Evolutionary conservation across 768 basidiomycete genomes (phyloP).

Genomic region (Tulasnella sp.): DNA sequence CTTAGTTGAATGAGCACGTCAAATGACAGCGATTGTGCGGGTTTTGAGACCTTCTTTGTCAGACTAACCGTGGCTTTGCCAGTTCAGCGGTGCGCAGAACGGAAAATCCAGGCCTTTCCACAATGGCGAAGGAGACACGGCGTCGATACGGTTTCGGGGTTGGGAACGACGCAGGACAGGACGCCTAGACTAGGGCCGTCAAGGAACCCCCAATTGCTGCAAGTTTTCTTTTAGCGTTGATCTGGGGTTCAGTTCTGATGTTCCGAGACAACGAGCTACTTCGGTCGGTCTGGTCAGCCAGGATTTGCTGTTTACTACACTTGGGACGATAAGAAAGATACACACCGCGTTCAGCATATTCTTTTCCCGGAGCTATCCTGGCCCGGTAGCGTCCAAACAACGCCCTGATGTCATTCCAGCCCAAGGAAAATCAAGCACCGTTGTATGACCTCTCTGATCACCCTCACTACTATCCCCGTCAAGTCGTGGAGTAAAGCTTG

Average conservation of each 20-base stretch:
- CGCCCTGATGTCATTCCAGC: constrained; percentile 70
- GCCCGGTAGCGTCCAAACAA: too few relatives aligned
- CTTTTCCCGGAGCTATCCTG: too few relatives aligned
- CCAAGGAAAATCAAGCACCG: constrained; percentile 55
- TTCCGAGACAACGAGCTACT: constrained; percentile 59
- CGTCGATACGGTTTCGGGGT: constrained; percentile 25
- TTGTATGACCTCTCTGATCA: constrained; percentile 77
- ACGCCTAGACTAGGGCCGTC: not conserved
- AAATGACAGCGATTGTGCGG: constrained; percentile 24
- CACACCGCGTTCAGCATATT: constrained; percentile 67
- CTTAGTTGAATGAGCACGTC: constrained; percentile 35
- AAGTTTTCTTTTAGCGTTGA: constrained; percentile 74
- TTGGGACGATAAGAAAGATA: constrained; percentile 21
- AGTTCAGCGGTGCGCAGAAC: not conserved
- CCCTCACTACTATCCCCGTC: constrained; percentile 62
- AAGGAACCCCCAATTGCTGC: constrained; percentile 31
- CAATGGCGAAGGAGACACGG: constrained; percentile 37
- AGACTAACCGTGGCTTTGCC: not conserved
- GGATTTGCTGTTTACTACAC: constrained; percentile 12
- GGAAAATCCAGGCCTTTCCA: constrained; percentile 14
- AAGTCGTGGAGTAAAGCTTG: not conserved
- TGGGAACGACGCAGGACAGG: constrained; percentile 37
- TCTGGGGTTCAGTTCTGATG: constrained; percentile 63
- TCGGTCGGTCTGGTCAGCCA: not conserved
- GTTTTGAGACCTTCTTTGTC: not conserved